A percentile compares a stretch with the other conserved stretches of the same genome.
Conservation (phyloP, 345 rosid genomes). For the Kandelia obovata region DNA sequence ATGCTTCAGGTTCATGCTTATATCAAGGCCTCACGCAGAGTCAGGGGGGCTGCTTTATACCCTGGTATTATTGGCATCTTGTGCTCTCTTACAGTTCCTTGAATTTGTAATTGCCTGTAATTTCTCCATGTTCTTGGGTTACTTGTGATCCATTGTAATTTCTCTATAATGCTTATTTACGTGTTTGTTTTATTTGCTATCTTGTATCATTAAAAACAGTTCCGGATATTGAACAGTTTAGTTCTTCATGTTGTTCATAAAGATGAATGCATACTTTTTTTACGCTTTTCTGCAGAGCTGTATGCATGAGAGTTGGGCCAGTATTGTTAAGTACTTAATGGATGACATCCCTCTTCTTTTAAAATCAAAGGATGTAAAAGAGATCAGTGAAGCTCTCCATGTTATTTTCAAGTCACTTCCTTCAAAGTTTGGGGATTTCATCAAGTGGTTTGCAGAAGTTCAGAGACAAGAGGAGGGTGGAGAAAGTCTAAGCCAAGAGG, state of each 20-base stretch:
- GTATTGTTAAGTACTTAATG: slow-evolving; percentile 65
- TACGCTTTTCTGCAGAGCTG: slow-evolving; percentile 52
- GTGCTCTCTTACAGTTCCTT: not conserved
- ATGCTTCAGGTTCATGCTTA: slow-evolving; percentile 70
- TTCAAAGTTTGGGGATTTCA: slow-evolving; percentile 65
- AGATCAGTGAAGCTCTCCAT: slow-evolving; percentile 41
- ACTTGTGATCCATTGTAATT: too few relatives aligned
- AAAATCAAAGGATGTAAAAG: slow-evolving; percentile 56
- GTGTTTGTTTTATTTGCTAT: too few relatives aligned
- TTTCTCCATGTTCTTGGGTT: not conserved
- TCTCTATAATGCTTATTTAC: too few relatives aligned
- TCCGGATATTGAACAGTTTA: not conserved
- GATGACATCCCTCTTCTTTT: slow-evolving; percentile 75
- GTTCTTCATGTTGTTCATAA: not conserved
- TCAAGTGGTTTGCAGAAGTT: slow-evolving; percentile 80
- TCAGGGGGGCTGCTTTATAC: slow-evolving; percentile 81
- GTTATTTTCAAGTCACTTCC: slow-evolving; percentile 62
- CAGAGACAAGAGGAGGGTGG: slow-evolving; percentile 62
- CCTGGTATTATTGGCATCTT: slow-evolving; percentile 40
- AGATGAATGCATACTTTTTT: not conserved
- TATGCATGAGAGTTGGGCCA: slow-evolving; percentile 71
- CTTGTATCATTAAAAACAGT: too few relatives aligned
- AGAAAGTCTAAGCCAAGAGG: slow-evolving; percentile 60
- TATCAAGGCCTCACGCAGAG: slow-evolving; percentile 70
- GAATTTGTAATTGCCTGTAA: not conserved